These are phyloP conservation scores for Pythium brassicae DNA, from an alignment of 352 stramenopile species.

Conservation along the genomic window DNA sequence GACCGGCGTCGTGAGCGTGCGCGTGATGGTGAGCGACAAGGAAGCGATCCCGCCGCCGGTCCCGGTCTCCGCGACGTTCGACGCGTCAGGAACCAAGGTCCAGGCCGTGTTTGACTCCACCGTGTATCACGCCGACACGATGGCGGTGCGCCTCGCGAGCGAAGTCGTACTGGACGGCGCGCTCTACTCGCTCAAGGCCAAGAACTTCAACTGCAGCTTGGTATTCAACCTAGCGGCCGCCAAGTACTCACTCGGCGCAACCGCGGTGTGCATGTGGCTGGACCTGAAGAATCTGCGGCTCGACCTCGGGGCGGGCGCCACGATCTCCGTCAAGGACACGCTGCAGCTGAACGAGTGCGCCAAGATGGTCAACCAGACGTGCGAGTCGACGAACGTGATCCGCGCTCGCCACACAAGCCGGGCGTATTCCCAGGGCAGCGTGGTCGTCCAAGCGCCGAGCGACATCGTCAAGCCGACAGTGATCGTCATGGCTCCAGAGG, in stretches of 20 bases:
- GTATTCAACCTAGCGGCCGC: slow-evolving; percentile 35
- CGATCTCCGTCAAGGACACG: slow-evolving; percentile 32
- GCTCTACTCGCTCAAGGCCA: slow-evolving; percentile 29
- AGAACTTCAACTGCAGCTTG: slow-evolving; percentile 42
- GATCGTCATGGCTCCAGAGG: slow-evolving; percentile 44
- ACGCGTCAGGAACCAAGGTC: slow-evolving; percentile 45
- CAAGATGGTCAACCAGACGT: slow-evolving; percentile 40
- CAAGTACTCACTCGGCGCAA: slow-evolving; percentile 34
- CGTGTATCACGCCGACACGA: slow-evolving; percentile 64
- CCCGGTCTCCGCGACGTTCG: slow-evolving; percentile 40
- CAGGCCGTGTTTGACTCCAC: slow-evolving; percentile 57
- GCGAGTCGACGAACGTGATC: slow-evolving; percentile 38
- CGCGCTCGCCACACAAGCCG: slow-evolving; percentile 47
- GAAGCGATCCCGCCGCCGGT: slow-evolving; percentile 59
- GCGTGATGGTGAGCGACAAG: slow-evolving; percentile 55
- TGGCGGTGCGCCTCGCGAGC: slow-evolving; percentile 27
- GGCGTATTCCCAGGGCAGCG: slow-evolving; percentile 45
- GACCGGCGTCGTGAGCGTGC: slow-evolving; percentile 32
- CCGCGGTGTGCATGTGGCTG: slow-evolving; percentile 45
- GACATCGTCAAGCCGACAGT: slow-evolving; percentile 33
- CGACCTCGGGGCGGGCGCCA: slow-evolving; percentile 35
- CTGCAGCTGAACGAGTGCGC: slow-evolving; percentile 52
- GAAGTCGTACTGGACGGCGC: not conserved
- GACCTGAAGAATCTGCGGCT: slow-evolving; percentile 49
- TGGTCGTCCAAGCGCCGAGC: slow-evolving; percentile 24